Evolutionary conservation across 768 basidiomycete species (phyloP).

Genomic region (Boletus fagicola): DNA sequence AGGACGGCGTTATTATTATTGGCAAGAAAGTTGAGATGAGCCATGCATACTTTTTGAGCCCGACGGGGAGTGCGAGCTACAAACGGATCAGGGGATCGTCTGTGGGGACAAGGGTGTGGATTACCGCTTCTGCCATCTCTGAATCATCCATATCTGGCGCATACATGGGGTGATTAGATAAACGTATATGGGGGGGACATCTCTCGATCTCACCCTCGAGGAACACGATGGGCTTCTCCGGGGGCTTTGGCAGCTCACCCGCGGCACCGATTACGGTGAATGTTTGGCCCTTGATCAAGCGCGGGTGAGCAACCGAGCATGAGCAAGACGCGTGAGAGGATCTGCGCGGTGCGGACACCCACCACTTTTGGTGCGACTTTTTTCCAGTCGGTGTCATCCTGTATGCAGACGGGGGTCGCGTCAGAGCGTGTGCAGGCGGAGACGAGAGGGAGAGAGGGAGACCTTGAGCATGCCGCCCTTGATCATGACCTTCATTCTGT

Average conservation of each 20-base stretch:
- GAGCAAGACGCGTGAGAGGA: conserved; percentile 5
- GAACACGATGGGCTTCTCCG: conserved; percentile 74
- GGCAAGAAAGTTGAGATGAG: neutral
- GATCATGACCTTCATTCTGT: conserved; percentile 97
- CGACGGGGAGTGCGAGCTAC: conserved; percentile 78
- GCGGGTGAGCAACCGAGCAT: neutral
- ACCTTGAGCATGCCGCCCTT: conserved; percentile 92
- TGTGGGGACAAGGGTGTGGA: conserved; percentile 17
- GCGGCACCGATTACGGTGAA: conserved; percentile 94
- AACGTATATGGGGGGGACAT: neutral
- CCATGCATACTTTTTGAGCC: conserved; percentile 63
- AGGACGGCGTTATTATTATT: neutral
- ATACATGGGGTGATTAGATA: conserved; percentile 16
- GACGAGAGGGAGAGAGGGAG: neutral
- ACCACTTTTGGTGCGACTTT: conserved; percentile 84
- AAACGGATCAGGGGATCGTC: neutral
- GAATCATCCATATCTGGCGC: conserved; percentile 78
- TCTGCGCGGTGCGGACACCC: conserved; percentile 23
- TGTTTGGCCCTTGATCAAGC: conserved; percentile 65
- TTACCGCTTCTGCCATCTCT: conserved; percentile 76
- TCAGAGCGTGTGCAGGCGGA: neutral
- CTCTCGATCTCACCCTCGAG: conserved; percentile 62
- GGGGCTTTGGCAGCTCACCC: conserved; percentile 88
- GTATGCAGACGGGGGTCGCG: neutral
- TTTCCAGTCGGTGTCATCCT: conserved; percentile 88